phyloP scores from a whole-genome alignment of 2,329 filamentous ascomycete species.

The Dactylellina sp. region DNA sequence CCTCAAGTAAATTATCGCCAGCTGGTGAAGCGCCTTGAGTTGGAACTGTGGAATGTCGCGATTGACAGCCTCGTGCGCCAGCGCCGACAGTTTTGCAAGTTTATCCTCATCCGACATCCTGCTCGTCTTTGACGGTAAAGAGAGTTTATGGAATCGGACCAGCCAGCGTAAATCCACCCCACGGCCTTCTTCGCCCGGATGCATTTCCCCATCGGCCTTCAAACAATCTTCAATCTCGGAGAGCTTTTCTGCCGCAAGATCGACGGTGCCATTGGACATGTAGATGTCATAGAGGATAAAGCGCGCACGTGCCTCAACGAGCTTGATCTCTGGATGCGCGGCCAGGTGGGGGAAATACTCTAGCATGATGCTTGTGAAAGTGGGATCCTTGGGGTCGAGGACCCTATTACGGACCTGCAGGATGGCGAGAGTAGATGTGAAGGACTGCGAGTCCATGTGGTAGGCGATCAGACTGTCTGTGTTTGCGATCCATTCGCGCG shows the following conservation, averaged over 20 bases:
- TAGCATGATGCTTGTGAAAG: constrained; percentile 55
- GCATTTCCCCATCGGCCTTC: constrained; percentile 35
- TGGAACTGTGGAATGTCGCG: constrained; percentile 50
- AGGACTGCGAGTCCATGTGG: constrained; percentile 52
- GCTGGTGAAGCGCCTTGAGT: constrained; percentile 37
- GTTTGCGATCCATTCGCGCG: constrained; percentile 54
- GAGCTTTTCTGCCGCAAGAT: constrained; percentile 43
- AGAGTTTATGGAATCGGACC: constrained; percentile 49
- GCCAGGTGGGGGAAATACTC: constrained; percentile 52
- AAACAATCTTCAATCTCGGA: constrained; percentile 43
- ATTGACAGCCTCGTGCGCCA: constrained; percentile 52
- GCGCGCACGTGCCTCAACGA: constrained; percentile 38
- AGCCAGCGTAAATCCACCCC: constrained; percentile 50
- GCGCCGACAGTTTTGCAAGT: constrained; percentile 45
- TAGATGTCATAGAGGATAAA: constrained; percentile 49
- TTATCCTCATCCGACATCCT: constrained; percentile 43
- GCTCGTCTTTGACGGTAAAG: constrained; percentile 16
- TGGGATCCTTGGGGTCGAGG: constrained; percentile 49
- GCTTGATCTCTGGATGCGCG: constrained; percentile 50
- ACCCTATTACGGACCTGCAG: constrained; percentile 47
- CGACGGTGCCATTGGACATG: constrained; percentile 24
- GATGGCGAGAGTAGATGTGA: constrained; percentile 49
- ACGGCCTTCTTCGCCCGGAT: constrained; percentile 49
- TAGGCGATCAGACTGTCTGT: constrained; percentile 47
- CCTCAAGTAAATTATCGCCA: constrained; percentile 36